Conservation (phyloP, 306 rosid genomes). For the Castanea crenata region DNA sequence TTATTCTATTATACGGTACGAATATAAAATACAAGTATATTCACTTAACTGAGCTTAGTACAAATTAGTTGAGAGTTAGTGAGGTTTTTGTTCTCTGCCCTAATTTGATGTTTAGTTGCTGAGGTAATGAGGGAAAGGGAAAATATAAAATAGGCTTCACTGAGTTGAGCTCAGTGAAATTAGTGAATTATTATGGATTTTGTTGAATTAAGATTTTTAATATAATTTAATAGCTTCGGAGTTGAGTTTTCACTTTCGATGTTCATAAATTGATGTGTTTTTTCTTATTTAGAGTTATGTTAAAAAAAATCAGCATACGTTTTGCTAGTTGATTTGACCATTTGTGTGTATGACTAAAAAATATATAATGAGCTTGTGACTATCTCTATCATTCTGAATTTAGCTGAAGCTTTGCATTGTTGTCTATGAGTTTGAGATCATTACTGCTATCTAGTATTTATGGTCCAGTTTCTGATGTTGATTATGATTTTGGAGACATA, state of each 20-base stretch:
- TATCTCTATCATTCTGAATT: background rate
- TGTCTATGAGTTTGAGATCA: background rate
- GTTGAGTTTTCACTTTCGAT: background rate
- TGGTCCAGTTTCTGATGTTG: background rate
- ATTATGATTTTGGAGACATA: background rate
- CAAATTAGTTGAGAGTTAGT: background rate
- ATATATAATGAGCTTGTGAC: background rate
- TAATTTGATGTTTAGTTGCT: background rate
- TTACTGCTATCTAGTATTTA: background rate
- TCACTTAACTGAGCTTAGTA: background rate
- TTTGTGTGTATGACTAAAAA: background rate
- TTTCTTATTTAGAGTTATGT: background rate
- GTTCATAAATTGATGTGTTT: background rate
- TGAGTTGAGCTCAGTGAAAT: background rate
- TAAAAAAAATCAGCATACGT: background rate
- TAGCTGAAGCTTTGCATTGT: background rate
- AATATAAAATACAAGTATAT: too few relatives aligned
- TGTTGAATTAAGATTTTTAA: background rate
- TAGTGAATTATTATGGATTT: background rate
- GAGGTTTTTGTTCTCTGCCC: background rate
- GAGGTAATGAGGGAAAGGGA: background rate
- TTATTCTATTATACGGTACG: background rate
- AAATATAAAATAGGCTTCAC: background rate
- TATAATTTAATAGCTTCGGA: background rate
- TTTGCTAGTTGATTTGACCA: background rate